Conservation (phyloP, 2,329 filamentous ascomycete species). For the Pseudocercospora vitis region DNA sequence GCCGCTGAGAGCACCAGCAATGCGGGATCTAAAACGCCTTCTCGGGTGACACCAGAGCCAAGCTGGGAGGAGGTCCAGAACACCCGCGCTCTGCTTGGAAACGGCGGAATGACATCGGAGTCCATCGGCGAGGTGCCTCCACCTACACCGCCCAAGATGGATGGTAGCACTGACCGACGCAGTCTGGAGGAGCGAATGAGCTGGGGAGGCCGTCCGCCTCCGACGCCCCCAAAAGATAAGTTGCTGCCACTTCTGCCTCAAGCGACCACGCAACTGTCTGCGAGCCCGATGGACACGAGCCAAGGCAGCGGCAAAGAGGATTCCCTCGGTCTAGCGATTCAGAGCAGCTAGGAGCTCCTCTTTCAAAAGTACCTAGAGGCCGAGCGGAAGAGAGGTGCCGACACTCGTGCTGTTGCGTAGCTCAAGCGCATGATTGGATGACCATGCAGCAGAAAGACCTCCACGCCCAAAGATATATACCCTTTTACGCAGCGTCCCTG, state of each 20-base stretch:
- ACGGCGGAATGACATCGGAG: constrained; percentile 31
- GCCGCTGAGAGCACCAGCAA: constrained; percentile 73
- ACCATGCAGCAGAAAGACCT: no score
- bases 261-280: constrained; percentile 25
- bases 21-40: constrained; percentile 26
- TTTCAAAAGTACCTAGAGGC: constrained; percentile 1
- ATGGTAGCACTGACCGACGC: constrained; percentile 25
- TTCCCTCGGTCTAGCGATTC: constrained; percentile 11
- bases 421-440: not conserved
- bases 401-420: not conserved
- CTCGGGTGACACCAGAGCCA: constrained; percentile 26
- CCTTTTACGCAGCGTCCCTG: not conserved
- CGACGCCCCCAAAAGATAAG: constrained; percentile 46
- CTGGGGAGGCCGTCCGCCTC: constrained; percentile 40
- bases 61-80: constrained; percentile 27
- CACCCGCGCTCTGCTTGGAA: constrained; percentile 25
- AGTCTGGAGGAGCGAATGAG: constrained; percentile 26
- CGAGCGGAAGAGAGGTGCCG: not conserved
- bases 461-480: no score
- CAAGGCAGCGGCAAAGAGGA: constrained; percentile 10
- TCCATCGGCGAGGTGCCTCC: constrained; percentile 34
- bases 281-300: constrained; percentile 24
- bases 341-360: constrained; percentile 12
- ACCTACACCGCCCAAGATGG: constrained; percentile 37
- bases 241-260: constrained; percentile 31